phyloP scores from a whole-genome alignment of 108 stramenopile species.

The Stephanodiscus minutulus region DNA sequence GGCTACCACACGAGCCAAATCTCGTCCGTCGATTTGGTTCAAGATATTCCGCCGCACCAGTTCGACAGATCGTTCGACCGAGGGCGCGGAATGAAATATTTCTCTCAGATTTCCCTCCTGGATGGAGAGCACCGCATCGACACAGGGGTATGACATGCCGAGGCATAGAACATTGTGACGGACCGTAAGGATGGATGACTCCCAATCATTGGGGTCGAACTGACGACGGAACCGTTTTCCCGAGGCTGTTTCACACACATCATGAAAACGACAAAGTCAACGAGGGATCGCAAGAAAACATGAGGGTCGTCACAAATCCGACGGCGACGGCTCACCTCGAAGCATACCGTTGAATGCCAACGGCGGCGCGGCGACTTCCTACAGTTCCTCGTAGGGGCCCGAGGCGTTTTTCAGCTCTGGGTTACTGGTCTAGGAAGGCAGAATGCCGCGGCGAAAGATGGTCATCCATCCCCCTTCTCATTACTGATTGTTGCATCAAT shows the following conservation, averaged over 20 bases:
- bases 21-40: constrained; percentile 80
- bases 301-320: too few relatives aligned
- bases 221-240: constrained; percentile 41
- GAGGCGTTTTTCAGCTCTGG: too few relatives aligned
- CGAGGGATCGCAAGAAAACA: too few relatives aligned
- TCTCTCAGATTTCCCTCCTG: constrained; percentile 32
- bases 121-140: constrained; percentile 43
- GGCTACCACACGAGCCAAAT: constrained; percentile 69
- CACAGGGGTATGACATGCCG: constrained; percentile 80
- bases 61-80: constrained; percentile 68
- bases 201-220: constrained; percentile 42
- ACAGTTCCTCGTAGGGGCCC: too few relatives aligned
- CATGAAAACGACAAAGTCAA: too few relatives aligned
- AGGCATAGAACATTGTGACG: constrained; percentile 64
- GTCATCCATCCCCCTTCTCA: too few relatives aligned
- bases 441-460: too few relatives aligned
- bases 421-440: too few relatives aligned
- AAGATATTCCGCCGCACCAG: constrained; percentile 62
- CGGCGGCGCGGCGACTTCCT: too few relatives aligned
- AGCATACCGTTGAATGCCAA: too few relatives aligned
- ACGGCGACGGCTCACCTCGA: too few relatives aligned
- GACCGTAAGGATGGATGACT: constrained; percentile 45
- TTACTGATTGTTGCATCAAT: too few relatives aligned
- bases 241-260: constrained; percentile 1
- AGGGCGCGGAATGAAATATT: constrained; percentile 31